Evolutionary conservation across 305 asterid genomes (phyloP), one percentile per base, ranked within the genome.

Genomic region (Euphrasia arctica): DNA sequence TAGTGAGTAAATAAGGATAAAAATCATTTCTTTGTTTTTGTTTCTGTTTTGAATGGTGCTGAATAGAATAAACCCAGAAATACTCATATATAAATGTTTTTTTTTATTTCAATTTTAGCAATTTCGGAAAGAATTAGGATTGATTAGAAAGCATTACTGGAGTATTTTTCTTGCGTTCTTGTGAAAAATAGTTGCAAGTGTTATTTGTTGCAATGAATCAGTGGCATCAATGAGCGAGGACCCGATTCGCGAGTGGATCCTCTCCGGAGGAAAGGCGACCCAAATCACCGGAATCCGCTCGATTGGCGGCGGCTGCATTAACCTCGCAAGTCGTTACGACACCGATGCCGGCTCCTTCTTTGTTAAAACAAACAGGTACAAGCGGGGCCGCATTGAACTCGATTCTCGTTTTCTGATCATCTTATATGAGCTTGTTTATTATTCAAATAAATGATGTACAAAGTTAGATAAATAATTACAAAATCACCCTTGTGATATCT

Each of bases 251-350:
- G 95, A 90, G 68, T 93, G 97, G 99, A 88, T 93, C 69, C 72
- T 90, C 8, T 79, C 97, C 3, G 96, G 88, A 78, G 99, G 97
- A 71, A 88, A 90, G 70, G 97, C 96, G 60, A 84, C 88, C 65
- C 77, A 83, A 73, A 84, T 93, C 63, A 84, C 81, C 2, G 85
- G 95, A 63, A 90, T 80, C 69, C 85, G 92, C 66, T 65, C 99
- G 6, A 65, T 93, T 68, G 97, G 96, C 50, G 99, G 99, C 58
- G 99, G 99, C 64, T 93, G 99, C 86, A 83, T 93, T 67, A 93
- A 83, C 70, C 81, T 65, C 34, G 96, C 99, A 62, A 82, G 55
- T 58, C 86, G 95, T 54, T 90, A 90, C 52, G 90, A 85, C 73
- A 87, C 99, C 0, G 95, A 90, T 83, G 95, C 72, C 48, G 95